A percentile compares a stretch with the other conserved stretches of the same genome.
Evolutionary conservation across 2,329 filamentous ascomycete genomes (phyloP).

Genomic region (Scedosporium aurantiacum): DNA sequence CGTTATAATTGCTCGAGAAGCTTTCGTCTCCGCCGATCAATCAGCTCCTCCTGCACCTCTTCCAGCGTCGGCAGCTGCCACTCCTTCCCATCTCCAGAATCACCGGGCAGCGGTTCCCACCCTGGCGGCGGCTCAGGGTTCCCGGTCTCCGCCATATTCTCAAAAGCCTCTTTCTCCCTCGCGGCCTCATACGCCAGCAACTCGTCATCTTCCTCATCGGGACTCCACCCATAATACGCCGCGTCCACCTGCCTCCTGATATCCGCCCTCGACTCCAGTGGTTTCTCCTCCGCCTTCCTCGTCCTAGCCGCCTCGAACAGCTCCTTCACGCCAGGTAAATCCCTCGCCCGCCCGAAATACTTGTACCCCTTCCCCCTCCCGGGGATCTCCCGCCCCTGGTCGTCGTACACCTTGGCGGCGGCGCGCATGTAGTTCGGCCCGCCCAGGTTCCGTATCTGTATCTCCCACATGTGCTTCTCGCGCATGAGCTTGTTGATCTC

Average conservation of each 20-base stretch:
- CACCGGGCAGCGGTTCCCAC: slow-evolving; percentile 82
- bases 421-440: slow-evolving; percentile 93
- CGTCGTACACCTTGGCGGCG: slow-evolving; percentile 59
- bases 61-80: slow-evolving; percentile 81
- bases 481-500: slow-evolving; percentile 99
- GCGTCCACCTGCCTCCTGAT: slow-evolving; percentile 74
- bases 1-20: slow-evolving; percentile 66
- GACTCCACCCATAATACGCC: slow-evolving; percentile 88
- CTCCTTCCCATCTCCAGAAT: slow-evolving; percentile 66
- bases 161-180: slow-evolving; percentile 73
- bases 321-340: slow-evolving; percentile 92
- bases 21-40: slow-evolving; percentile 73
- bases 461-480: slow-evolving; percentile 98
- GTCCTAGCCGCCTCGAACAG: slow-evolving; percentile 71
- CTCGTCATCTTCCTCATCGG: slow-evolving; percentile 79
- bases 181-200: slow-evolving; percentile 69
- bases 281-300: slow-evolving; percentile 46
- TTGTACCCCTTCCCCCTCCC: slow-evolving; percentile 81
- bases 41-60: slow-evolving; percentile 87
- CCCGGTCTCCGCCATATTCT: slow-evolving; percentile 51
- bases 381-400: slow-evolving; percentile 58
- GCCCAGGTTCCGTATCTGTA: slow-evolving; percentile 89
- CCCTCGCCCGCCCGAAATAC: slow-evolving; percentile 83
- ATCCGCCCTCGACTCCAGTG: slow-evolving; percentile 57
- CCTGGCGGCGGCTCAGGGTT: slow-evolving; percentile 48